A percentile compares a stretch with the other conserved stretches of the same genome.
Conservation (phyloP, 768 basidiomycete genomes). For the button mushroom (Agaricus bisporus) region DNA sequence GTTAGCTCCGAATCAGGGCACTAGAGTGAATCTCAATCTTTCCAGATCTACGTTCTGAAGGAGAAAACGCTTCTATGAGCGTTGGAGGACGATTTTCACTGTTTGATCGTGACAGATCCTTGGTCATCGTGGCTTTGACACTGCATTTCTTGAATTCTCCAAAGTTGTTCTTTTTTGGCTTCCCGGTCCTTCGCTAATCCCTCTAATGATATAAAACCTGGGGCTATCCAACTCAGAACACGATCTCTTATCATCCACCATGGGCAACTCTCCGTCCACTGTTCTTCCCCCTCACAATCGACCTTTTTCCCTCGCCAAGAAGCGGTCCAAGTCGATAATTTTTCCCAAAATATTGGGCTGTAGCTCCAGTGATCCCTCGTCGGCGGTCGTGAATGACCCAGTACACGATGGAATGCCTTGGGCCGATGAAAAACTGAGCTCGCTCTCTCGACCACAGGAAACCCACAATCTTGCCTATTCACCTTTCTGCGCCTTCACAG, state of each 20-base stretch:
- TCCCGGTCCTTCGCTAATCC: background rate
- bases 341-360: conserved; percentile 11
- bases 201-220: conserved; percentile 3
- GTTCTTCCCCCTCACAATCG: background rate
- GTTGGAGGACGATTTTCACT: conserved; percentile 15
- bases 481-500: conserved; percentile 2
- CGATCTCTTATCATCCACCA: background rate
- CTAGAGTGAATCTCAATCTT: too few relatives aligned
- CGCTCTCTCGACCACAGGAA: conserved; percentile 1
- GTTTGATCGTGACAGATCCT: conserved; percentile 22
- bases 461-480: conserved; percentile 11
- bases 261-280: conserved; percentile 14
- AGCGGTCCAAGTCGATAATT: background rate
- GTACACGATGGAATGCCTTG: conserved; percentile 6
- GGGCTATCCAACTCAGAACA: background rate
- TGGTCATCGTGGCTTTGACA: background rate
- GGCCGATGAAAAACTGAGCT: conserved; percentile 5
- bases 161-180: background rate
- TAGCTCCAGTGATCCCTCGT: conserved; percentile 7
- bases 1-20: too few relatives aligned
- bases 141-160: background rate
- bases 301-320: background rate
- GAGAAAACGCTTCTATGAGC: too few relatives aligned
- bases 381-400: conserved; percentile 7
- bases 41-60: too few relatives aligned